phyloP scores from a whole-genome alignment of 352 stramenopile species.

The Pythium insidiosum region DNA sequence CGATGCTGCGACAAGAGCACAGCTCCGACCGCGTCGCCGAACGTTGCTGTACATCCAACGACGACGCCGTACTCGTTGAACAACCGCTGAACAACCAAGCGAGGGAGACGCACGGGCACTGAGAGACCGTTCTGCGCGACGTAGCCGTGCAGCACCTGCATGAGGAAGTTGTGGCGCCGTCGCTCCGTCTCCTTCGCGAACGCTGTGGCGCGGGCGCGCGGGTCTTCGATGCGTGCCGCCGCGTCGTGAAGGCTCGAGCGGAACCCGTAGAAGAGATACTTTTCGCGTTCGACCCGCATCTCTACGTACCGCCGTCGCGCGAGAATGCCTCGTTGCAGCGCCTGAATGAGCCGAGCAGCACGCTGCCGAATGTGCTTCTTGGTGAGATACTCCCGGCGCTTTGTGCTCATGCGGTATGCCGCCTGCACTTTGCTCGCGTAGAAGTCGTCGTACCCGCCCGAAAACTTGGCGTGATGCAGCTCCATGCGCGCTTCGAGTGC shows the following conservation, averaged over 20 bases:
- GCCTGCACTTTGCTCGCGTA: slow-evolving; percentile 70
- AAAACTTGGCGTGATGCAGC: slow-evolving; percentile 45
- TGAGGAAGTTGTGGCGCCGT: slow-evolving; percentile 48
- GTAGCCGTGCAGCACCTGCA: slow-evolving; percentile 60
- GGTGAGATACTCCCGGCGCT: slow-evolving; percentile 41
- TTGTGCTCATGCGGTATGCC: slow-evolving; percentile 56
- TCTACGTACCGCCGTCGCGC: slow-evolving; percentile 39
- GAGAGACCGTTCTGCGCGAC: slow-evolving; percentile 27
- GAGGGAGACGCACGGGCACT: slow-evolving; percentile 24
- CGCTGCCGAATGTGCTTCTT: slow-evolving; percentile 35
- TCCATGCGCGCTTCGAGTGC: slow-evolving; percentile 43
- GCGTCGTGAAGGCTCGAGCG: slow-evolving; percentile 46
- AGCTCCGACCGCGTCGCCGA: slow-evolving; percentile 33
- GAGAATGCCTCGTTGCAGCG: slow-evolving; percentile 55
- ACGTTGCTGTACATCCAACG: slow-evolving; percentile 38
- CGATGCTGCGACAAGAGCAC: slow-evolving; percentile 13
- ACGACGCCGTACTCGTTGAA: slow-evolving; percentile 59
- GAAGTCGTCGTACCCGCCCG: slow-evolving; percentile 47
- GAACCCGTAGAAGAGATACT: slow-evolving; percentile 60
- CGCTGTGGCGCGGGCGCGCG: slow-evolving; percentile 22
- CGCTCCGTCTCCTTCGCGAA: slow-evolving; percentile 29
- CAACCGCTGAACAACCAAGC: slow-evolving; percentile 23
- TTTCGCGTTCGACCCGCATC: slow-evolving; percentile 49
- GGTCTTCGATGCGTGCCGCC: slow-evolving; percentile 31
- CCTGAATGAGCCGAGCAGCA: slow-evolving; percentile 55